Evolutionary conservation across 2,329 filamentous ascomycete genomes (phyloP), one percentile per base, ranked within the genome.

Genomic region (Xylaria sp.): DNA sequence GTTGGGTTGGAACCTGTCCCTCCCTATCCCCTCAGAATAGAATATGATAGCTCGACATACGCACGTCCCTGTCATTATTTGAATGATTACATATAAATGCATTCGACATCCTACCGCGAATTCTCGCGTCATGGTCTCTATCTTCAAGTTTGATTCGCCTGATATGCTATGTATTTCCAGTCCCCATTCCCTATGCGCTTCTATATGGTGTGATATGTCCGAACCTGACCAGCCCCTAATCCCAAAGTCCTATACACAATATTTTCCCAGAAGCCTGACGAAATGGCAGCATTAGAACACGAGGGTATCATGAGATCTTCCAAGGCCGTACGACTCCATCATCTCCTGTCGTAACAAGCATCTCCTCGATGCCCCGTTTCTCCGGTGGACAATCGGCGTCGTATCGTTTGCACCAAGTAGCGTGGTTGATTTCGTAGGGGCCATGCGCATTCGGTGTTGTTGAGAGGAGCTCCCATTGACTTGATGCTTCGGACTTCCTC

Each of bases 351-450:
- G 90, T 95, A 19, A 98, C 81, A 47, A 99, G 81, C 74, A 97
- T 90, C 78, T 98, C 94, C 70, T 97, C 92, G 23, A 80, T 75
- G 3, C 82, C 81, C 55, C 76, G 82, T 64, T 78, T 81, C 72
- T 83, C 83, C 1, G 77, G 69, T 10, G 68, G 49, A 27, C 73
- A 77, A 1, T 80, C 88, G 51, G 82, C 81, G 74, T 97, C 93
- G 59, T 87, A 90, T 59, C 93, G 83, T 69, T 84, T 86, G 67
- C 92, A 93, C 95, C 95, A 99, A 1, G 86, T 87, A 49, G 95
- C 85, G 76, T 97, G 93, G 72, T 99, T 99, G 66, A 98, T 84
- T 77, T 99, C 95, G 72, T 94, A 97, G 2, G 96, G 91, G 0
- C 92, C 93, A 74, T 99, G 95, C 2, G 89, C 91, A 33, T 88